These are phyloP conservation scores for Stropharia rugosoannulata DNA, from an alignment of 768 basidiomycete species.

Conservation along the genomic window DNA sequence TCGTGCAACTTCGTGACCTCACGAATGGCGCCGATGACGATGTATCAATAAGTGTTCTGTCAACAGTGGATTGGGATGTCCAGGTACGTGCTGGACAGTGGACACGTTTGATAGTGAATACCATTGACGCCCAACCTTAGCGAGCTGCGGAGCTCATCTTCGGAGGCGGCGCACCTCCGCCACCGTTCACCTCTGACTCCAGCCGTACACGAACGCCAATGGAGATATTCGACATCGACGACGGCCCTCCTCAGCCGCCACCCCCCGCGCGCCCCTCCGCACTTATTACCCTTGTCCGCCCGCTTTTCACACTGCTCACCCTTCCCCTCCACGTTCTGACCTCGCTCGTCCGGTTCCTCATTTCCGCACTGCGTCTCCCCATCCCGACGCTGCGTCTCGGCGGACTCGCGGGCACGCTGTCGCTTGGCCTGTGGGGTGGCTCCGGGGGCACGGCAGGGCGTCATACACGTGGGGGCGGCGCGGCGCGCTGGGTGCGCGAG, in stretches of 20 bases:
- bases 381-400: constrained; percentile 57
- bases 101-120: not conserved
- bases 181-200: constrained; percentile 9
- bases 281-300: constrained; percentile 27
- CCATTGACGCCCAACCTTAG: constrained; percentile 26
- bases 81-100: constrained; percentile 41
- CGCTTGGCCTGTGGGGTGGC: not conserved
- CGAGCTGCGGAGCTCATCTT: constrained; percentile 63
- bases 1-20: constrained; percentile 53
- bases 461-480: constrained; percentile 44
- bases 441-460: constrained; percentile 5
- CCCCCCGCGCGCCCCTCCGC: constrained; percentile 12
- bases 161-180: constrained; percentile 24
- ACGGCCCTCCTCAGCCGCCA: constrained; percentile 16
- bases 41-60: constrained; percentile 57
- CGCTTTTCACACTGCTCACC: constrained; percentile 49
- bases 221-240: constrained; percentile 52
- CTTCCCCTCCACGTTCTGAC: constrained; percentile 62
- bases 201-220: constrained; percentile 12
- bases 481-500: constrained; percentile 75
- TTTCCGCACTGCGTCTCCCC: constrained; percentile 66
- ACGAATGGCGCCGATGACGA: constrained; percentile 62
- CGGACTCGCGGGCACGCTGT: constrained; percentile 31
- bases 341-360: constrained; percentile 61
- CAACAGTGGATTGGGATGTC: constrained; percentile 70